Evolutionary conservation across 1,284 basidiomycete species (phyloP), one percentile per base, ranked within the genome.

Genomic region (Apiotrichum gracile): DNA sequence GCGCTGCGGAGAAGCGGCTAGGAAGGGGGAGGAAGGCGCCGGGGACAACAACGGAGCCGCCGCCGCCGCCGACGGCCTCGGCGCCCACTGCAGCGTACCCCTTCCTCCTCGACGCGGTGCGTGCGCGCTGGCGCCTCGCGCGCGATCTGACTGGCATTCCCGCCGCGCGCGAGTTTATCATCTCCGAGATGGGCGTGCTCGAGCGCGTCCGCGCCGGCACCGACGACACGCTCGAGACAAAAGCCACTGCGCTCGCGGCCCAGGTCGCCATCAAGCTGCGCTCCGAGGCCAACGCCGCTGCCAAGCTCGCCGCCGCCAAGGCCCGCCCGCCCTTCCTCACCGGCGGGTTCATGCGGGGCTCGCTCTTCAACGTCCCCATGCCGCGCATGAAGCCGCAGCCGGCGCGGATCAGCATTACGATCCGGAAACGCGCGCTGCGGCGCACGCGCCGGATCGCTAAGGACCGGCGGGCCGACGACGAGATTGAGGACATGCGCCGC

Each of bases 351-450:
- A 66, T 88, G 25, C 81, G 81, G 12, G 80, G 87, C 0, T 79
- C 84, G 0, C 47, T 81, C 8, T 82, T 75, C 71, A 83, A 88
- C 66, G 77, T 73, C 0, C 85, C 87, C 0, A 78, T 92, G 8
- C 88, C 88, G 0, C 81, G 87, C 0, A 73, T 92, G 61, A 83
- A 80, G 51, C 87, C 87, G 0, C 88, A 92, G 59, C 90, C 91
- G 0, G 58, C 73, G 3, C 76, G 79, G 16, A 79, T 91, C 38
- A 79, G 81, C 0, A 79, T 81, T 64, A 88, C 90, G 78, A 87
- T 92, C 31, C 66, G 72, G 21, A 77, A 78, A 17, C 81, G 91
- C 1, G 77, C 81, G 19, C 62, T 69, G 21, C 44, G 42, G 1
- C 78, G 83, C 7, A 77, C 78, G 16, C 70, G 74, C 26, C 78